Base-by-base conservation (phyloP, 1,284 basidiomycete species). In the Abortiporus biennis region DNA sequence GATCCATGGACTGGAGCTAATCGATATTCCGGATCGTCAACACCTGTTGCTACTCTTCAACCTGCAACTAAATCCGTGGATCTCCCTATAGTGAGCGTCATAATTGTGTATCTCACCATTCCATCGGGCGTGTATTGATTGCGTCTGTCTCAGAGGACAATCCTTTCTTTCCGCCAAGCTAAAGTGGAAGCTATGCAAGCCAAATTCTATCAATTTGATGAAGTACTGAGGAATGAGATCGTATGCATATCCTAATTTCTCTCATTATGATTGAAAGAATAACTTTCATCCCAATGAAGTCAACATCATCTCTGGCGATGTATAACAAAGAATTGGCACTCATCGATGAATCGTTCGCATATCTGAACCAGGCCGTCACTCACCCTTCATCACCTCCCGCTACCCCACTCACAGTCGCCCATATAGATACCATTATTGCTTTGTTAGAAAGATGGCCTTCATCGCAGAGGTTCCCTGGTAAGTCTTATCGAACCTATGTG, bases 111-210 rank as follows among this genome's bases (percentile, higher is more conserved):
- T 22, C 42, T 6, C 39, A 44, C 6, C 29, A 42, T 4, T 22
- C 49, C 0, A 33, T 45, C 8, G n/a, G n/a, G n/a, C n/a, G n/a
- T 27, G 35, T 35, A 24, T 27, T 35, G 32, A 13, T 52, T 78
- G 78, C 62, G 66, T 38, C 76, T 72, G 27, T 70, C 72, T 34
- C 72, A 93, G 22, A 69, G 74, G 1, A 29, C 8, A 8, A 8
- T n/a, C 27, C 8, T 29, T 29, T 29, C 27, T 29, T 96, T 97
- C 72, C 87, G 85, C 50, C 85, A 91, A 66, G 88, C 85, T 12
- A 97, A 95, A 59, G 74, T 96, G n/a, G 57, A 70, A 11, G 90
- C 91, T 3, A 92, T 95, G 72, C 83, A 82, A 55, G 71, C 71
- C 27, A 98, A 98, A 66, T 62, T 97, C 17, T 69, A 75, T 40